phyloP scores from a whole-genome alignment of 768 basidiomycete genomes.

The Dacryopinax spathularia region DNA sequence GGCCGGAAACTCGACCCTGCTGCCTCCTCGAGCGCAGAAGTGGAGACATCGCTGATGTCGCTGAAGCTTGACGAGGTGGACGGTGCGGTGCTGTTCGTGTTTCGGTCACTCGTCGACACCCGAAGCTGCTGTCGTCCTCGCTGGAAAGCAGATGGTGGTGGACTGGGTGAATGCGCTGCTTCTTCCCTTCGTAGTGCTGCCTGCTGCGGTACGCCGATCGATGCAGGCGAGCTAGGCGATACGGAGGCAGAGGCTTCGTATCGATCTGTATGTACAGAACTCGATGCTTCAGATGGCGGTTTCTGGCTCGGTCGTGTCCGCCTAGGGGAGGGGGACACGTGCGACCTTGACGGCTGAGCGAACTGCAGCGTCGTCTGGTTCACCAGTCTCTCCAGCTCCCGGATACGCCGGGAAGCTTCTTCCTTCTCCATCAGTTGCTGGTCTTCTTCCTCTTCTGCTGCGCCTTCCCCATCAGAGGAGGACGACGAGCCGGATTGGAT shows the following conservation, averaged over 20 bases:
- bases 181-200: background rate
- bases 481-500: conserved; percentile 36
- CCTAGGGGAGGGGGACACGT: background rate
- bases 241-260: background rate
- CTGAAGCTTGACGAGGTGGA: conserved; percentile 75
- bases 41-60: conserved; percentile 74
- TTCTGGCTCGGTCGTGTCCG: background rate
- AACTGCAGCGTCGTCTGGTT: background rate
- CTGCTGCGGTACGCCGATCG: background rate
- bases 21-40: conserved; percentile 68
- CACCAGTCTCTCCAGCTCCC: background rate
- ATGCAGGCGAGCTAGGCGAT: background rate
- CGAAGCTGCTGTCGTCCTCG: background rate
- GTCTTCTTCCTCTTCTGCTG: conserved; percentile 58
- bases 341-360: background rate
- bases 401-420: background rate
- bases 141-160: background rate
- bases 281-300: background rate
- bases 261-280: background rate
- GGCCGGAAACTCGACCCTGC: conserved; percentile 59
- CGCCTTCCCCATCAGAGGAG: conserved; percentile 36
- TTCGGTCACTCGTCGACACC: background rate
- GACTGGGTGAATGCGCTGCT: background rate
- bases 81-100: background rate
- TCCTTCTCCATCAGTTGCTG: conserved; percentile 36